Evolutionary conservation across 768 basidiomycete genomes (phyloP).

Genomic region (Inosperma sp.): DNA sequence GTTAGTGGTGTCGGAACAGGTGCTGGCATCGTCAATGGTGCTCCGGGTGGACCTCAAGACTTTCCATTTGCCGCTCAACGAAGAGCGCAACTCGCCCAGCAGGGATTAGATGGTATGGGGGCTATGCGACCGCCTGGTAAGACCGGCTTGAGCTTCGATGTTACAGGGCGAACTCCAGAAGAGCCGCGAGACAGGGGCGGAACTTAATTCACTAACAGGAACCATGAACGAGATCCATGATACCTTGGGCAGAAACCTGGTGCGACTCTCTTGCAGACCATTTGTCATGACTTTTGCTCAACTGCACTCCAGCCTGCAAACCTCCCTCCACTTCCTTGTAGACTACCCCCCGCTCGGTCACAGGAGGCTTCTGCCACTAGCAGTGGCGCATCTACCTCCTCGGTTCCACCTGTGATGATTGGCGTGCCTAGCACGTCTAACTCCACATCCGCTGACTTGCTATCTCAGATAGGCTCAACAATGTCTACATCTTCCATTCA

Average conservation of each 20-base stretch:
- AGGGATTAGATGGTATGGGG: conserved; percentile 65
- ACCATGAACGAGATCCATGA: conserved; percentile 91
- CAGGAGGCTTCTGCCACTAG: too few species aligned
- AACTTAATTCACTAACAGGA: conserved; percentile 70
- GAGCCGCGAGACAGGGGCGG: conserved; percentile 87
- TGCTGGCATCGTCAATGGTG: conserved; percentile 3
- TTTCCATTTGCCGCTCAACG: conserved; percentile 34
- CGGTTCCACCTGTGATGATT: conserved; percentile 11
- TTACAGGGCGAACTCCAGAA: conserved; percentile 93
- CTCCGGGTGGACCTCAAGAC: conserved; percentile 29
- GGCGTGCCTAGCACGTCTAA: too few species aligned
- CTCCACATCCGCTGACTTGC: too few species aligned
- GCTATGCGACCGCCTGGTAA: conserved; percentile 74
- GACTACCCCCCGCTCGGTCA: conserved; percentile 68
- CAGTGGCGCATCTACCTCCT: too few species aligned
- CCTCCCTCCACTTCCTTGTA: conserved; percentile 58
- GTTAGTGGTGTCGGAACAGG: neutral
- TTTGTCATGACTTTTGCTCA: conserved; percentile 3
- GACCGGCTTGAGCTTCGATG: conserved; percentile 87
- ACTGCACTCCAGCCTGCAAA: conserved; percentile 61
- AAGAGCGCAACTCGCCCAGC: conserved; percentile 53
- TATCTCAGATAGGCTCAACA: too few species aligned
- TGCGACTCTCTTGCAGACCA: conserved; percentile 34
- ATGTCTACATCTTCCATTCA: conserved; percentile 39
- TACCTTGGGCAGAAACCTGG: conserved; percentile 78